Conservation (phyloP, 495 filamentous ascomycete species). For the Xylaria intraflava region DNA sequence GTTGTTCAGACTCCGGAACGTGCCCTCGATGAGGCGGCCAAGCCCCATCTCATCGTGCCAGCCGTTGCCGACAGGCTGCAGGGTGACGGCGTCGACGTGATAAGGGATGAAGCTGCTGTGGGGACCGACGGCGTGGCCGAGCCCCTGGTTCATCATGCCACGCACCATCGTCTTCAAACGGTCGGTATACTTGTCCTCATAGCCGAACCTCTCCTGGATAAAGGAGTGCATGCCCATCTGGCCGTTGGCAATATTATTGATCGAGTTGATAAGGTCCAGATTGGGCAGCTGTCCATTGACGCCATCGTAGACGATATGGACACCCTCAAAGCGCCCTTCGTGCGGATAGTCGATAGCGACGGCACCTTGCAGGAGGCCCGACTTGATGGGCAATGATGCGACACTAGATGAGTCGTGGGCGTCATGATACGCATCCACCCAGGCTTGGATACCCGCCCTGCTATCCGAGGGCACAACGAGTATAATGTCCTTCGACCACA, state of each 20-base stretch:
- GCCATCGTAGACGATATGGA: constrained; percentile 93
- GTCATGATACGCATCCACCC: constrained; percentile 96
- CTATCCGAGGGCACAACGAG: constrained; percentile 85
- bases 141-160: constrained; percentile 86
- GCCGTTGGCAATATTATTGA: constrained; percentile 76
- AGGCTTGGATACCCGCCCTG: constrained; percentile 84
- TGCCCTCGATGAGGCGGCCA: constrained; percentile 79
- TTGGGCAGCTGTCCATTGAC: constrained; percentile 95
- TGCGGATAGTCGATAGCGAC: constrained; percentile 90
- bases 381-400: constrained; percentile 78
- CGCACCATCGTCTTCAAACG: constrained; percentile 84
- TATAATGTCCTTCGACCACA: constrained; percentile 99
- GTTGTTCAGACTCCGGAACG: constrained; percentile 91
- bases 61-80: constrained; percentile 82
- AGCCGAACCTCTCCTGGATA: constrained; percentile 81
- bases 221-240: constrained; percentile 85
- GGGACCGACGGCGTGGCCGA: constrained; percentile 83
- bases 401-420: constrained; percentile 62
- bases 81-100: constrained; percentile 91
- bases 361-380: constrained; percentile 86
- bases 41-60: constrained; percentile 97
- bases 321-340: constrained; percentile 69
- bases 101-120: constrained; percentile 97
- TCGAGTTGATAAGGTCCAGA: constrained; percentile 90
- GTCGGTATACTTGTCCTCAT: constrained; percentile 73